Base-by-base conservation (phyloP, 352 stramenopile species). In the Globisporangium uncinulatum region DNA sequence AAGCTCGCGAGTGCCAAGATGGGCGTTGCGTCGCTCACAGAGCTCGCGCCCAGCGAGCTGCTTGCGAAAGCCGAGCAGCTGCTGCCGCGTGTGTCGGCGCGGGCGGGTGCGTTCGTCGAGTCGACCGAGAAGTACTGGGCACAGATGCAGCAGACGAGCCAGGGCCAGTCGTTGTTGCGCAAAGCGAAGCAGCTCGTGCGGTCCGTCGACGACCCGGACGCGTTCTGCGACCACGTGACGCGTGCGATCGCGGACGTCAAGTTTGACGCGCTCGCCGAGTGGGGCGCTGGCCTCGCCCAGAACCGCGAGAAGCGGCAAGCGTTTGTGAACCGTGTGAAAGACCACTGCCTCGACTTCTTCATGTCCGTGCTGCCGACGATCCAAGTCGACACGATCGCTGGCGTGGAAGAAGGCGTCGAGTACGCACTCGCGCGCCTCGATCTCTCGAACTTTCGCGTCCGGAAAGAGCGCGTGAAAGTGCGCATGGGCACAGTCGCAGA, bases 311-410 rank as follows among this genome's bases (percentile, higher is more conserved):
- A 90, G 52, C 73, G 84, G 2, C 84, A 94, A 58, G 75, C 79
- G 46, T 90, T 92, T 43, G 70, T 92, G 15, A 71, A 94, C 59
- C 73, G 71, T 19, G 71, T 94, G 59, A 94, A 94, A 50, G 74
- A 94, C 53, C 77, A 91, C 46, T 92, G 82, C 39, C 67, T 94
- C 7, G 82, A 94, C 58, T 94, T 94, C 46, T 88, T 94, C 55
- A 88, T 83, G 60, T 94, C 84, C 0, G 84, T 94, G 20, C 59
- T 94, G 20, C 84, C 84, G 32, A 83, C 82, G 36, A 89, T 94
- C 54, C 86, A 92, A 58, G 62, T 94, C 34, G 82, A 92, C 53
- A 90, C 79, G 41, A 90, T 94, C 60, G 73, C 76, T 13, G 84
- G 84, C 10, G 67, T 88, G 5, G 77, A 92, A 63, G 84, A 94